A percentile compares a stretch with the other conserved stretches of the same genome.
Conservation (phyloP, 768 basidiomycete species). For the Hortiboletus flavorubellus region DNA sequence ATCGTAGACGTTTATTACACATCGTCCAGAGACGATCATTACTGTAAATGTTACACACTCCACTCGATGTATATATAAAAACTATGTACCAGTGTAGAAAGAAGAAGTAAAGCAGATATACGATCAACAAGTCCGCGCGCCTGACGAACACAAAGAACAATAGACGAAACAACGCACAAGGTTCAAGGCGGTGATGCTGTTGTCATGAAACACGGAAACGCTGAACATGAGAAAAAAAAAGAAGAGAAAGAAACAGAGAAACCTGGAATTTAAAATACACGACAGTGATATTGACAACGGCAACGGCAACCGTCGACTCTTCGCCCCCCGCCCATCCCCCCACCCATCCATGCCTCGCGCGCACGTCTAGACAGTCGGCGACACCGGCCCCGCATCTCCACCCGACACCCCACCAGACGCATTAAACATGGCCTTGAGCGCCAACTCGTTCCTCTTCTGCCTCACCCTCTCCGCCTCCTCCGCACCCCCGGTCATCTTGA, state of each 20-base stretch:
- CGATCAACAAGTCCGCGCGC: no score
- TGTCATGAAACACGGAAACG: background rate
- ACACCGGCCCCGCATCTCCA: slow-evolving; percentile 7
- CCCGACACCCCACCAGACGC: slow-evolving; percentile 1
- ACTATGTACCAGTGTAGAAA: no score
- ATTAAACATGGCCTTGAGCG: slow-evolving; percentile 87
- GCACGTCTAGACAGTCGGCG: slow-evolving; percentile 5
- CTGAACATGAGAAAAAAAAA: background rate
- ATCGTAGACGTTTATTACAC: no score
- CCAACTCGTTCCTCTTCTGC: slow-evolving; percentile 78
- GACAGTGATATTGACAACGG: background rate
- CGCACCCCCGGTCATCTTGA: slow-evolving; percentile 94
- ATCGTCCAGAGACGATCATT: no score
- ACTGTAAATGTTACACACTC: no score
- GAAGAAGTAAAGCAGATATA: no score
- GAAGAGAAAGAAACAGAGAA: background rate
- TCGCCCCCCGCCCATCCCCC: background rate
- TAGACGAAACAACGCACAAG: no score
- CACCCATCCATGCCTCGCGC: background rate
- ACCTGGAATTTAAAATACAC: background rate
- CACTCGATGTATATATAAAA: no score
- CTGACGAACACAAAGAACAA: no score
- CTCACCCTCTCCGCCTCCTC: slow-evolving; percentile 88
- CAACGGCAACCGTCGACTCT: background rate
- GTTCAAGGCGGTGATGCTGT: background rate